phyloP scores from a whole-genome alignment of 768 basidiomycete species.

The Tephrocybe sp. region DNA sequence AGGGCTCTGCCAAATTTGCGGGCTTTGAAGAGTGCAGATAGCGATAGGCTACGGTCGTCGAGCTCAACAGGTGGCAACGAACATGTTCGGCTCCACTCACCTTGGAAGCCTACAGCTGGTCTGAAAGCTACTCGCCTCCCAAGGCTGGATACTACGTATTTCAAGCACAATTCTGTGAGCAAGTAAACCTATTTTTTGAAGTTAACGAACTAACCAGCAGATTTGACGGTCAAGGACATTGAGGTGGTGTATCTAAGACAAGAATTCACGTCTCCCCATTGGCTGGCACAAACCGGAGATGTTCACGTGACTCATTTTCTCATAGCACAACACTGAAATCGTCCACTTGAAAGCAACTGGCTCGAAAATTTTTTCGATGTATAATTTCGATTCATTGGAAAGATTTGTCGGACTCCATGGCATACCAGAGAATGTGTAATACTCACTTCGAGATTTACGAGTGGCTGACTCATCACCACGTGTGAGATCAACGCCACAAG shows the following conservation, averaged over 20 bases:
- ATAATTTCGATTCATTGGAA: no score
- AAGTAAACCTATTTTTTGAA: neutral
- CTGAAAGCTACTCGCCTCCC: conserved; percentile 45
- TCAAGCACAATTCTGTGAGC: conserved; percentile 4
- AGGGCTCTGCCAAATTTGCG: conserved; percentile 35
- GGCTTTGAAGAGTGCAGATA: conserved; percentile 56
- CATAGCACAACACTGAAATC: conserved; percentile 1
- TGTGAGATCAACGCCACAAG: conserved; percentile 7
- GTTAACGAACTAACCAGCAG: conserved; percentile 31
- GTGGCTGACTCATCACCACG: neutral
- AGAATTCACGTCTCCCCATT: conserved; percentile 22
- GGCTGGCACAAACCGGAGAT: conserved; percentile 26
- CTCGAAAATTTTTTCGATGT: no score
- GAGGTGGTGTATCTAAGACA: conserved; percentile 23
- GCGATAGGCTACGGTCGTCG: conserved; percentile 41
- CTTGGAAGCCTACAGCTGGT: conserved; percentile 42
- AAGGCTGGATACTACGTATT: conserved; percentile 32
- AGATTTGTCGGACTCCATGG: no score
- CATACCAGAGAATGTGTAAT: no score
- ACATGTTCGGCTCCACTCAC: conserved; percentile 26
- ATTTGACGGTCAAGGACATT: conserved; percentile 50
- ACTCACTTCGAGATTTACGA: no score
- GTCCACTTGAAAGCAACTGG: no score
- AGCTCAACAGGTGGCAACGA: conserved; percentile 17
- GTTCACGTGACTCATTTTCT: conserved; percentile 10